Evolutionary conservation across 1,284 basidiomycete species (phyloP), one percentile per base, ranked within the genome.

Genomic region (Clitocybe nebularis): DNA sequence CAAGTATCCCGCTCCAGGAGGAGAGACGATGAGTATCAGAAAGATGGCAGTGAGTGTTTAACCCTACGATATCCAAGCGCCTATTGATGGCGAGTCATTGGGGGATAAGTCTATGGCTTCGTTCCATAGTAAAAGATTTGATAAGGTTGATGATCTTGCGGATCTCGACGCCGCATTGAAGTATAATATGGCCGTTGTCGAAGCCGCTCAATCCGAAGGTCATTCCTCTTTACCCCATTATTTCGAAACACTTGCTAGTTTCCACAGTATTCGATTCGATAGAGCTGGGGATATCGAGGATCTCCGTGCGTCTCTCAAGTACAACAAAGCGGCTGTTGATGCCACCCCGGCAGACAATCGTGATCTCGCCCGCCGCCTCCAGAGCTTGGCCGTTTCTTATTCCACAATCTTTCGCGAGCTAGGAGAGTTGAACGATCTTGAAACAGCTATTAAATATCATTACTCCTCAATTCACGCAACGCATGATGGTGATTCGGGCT

Each of bases 11-110:
- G 40, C 30, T 4, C 32, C 40, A 3, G 32, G 22, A 26, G 32
- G 40, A 17, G 14, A 32, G 10, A 23, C 28, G 30, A 41, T 41
- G 40, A 41, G 22, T 22, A 35, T 41, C 32, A 35, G 11, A n/a
- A 13, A 35, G 21, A 34, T 41, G 32, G 17, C 16, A 11, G 39
- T 16, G 13, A 32, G 28, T 30, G 16, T n/a, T n/a, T n/a, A n/a
- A n/a, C n/a, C n/a, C n/a, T n/a, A n/a, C n/a, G n/a, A n/a, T n/a
- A n/a, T n/a, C n/a, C n/a, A n/a, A n/a, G n/a, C n/a, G n/a, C n/a
- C n/a, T n/a, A n/a, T n/a, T n/a, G n/a, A n/a, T n/a, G n/a, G n/a
- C n/a, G n/a, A n/a, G n/a, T n/a, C n/a, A n/a, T n/a, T n/a, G n/a
- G n/a, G n/a, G n/a, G n/a, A n/a, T n/a, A n/a, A n/a, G n/a, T n/a